A percentile compares a stretch with the other conserved stretches of the same genome.
Conservation (phyloP, 1,284 basidiomycete species). For the Cryptococcus jaspeensis region DNA sequence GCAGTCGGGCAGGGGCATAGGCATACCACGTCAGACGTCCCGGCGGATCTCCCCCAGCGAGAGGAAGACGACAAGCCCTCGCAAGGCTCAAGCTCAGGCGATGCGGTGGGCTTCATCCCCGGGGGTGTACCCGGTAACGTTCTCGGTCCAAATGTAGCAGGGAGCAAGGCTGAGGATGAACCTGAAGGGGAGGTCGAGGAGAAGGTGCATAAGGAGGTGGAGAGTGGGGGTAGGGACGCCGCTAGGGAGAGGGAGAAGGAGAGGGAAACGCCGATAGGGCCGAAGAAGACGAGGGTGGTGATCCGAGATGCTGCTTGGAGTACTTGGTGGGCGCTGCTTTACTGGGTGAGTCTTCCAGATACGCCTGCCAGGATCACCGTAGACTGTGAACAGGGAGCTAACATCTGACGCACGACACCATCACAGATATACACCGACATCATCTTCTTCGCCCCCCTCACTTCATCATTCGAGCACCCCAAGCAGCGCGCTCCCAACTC, state of each 20-base stretch:
- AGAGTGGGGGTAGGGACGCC: neutral
- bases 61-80: neutral
- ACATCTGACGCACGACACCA: neutral
- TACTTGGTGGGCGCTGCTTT: constrained; percentile 78
- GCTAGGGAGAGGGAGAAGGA: neutral
- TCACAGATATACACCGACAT: constrained; percentile 76
- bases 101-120: constrained; percentile 1
- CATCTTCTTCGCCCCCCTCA: constrained; percentile 78
- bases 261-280: constrained; percentile 24
- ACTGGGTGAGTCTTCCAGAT: constrained; percentile 62
- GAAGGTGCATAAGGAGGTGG: neutral
- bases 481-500: constrained; percentile 11
- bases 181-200: constrained; percentile 3
- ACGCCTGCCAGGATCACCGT: too few relatives aligned
- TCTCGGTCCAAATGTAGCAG: too few relatives aligned
- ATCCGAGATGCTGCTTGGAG: constrained; percentile 75
- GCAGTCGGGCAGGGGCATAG: too few relatives aligned
- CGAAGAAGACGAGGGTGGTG: constrained; percentile 61
- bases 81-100: neutral
- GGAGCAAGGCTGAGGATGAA: neutral
- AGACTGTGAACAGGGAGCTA: neutral
- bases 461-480: constrained; percentile 57
- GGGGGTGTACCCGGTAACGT: neutral
- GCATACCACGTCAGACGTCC: too few relatives aligned
- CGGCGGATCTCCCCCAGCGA: too few relatives aligned